Conservation (phyloP, 345 rosid species). For the Rhodamnia rubescens region DNA sequence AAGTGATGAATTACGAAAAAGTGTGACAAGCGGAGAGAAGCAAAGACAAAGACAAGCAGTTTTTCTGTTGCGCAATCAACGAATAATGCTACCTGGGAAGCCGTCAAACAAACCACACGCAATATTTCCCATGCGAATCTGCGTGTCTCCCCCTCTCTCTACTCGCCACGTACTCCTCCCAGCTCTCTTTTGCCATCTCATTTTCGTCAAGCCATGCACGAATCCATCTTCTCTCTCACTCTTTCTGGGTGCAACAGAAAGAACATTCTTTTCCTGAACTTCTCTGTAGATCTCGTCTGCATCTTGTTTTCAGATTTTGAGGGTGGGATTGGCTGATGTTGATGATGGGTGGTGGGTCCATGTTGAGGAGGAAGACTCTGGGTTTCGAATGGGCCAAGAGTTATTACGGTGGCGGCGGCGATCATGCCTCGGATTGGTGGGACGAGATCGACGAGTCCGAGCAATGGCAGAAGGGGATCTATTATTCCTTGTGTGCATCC, state of each 20-base stretch:
- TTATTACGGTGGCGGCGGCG: neutral
- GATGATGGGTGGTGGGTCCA: neutral
- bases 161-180: neutral
- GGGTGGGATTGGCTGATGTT: neutral
- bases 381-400: neutral
- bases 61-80: neutral
- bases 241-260: neutral
- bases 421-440: constrained; percentile 3
- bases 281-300: neutral
- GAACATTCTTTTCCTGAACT: neutral
- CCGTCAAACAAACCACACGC: neutral
- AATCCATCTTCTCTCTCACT: neutral
- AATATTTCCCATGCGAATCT: neutral
- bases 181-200: neutral
- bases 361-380: neutral
- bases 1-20: neutral
- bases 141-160: neutral
- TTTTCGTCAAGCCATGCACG: neutral
- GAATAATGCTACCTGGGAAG: neutral
- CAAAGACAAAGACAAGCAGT: neutral
- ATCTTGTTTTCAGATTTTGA: neutral
- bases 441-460: constrained; percentile 4
- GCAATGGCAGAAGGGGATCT: constrained; percentile 9
- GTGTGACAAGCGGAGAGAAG: neutral
- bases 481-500: constrained; percentile 2